phyloP scores from a whole-genome alignment of 2,329 filamentous ascomycete genomes.

The Colletotrichum truncatum region DNA sequence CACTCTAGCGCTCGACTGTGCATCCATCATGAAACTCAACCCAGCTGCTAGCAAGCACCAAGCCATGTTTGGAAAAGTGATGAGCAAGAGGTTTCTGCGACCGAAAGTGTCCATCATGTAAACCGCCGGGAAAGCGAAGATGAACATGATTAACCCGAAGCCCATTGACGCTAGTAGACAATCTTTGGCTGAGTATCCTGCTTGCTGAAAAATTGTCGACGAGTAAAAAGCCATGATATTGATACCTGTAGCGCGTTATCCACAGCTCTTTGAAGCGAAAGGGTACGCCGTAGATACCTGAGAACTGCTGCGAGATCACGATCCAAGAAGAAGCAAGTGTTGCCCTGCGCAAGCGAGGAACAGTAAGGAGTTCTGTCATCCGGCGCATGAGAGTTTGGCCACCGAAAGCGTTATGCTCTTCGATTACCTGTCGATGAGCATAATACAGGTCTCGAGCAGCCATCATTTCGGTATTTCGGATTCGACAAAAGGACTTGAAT shows the following conservation, averaged over 20 bases:
- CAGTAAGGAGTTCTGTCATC: slow-evolving; percentile 56
- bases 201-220: slow-evolving; percentile 57
- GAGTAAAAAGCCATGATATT: slow-evolving; percentile 61
- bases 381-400: slow-evolving; percentile 49
- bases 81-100: slow-evolving; percentile 57
- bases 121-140: slow-evolving; percentile 67
- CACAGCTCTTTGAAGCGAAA: too few species aligned
- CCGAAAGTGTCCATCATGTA: slow-evolving; percentile 69
- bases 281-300: slow-evolving; percentile 53
- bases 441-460: slow-evolving; percentile 66
- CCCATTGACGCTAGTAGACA: slow-evolving; percentile 65
- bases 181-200: slow-evolving; percentile 49
- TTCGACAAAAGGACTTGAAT: slow-evolving; percentile 60
- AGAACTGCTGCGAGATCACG: slow-evolving; percentile 43
- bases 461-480: slow-evolving; percentile 64
- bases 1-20: slow-evolving; percentile 47
- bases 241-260: too few species aligned
- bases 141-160: slow-evolving; percentile 66
- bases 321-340: slow-evolving; percentile 43
- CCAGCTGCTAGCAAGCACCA: slow-evolving; percentile 51
- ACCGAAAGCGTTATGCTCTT: slow-evolving; percentile 48
- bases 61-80: slow-evolving; percentile 53
- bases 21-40: slow-evolving; percentile 60
- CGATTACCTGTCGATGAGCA: slow-evolving; percentile 51
- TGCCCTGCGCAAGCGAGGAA: slow-evolving; percentile 56